These are phyloP conservation scores for Inonotus obliquus DNA, from an alignment of 1,284 basidiomycete genomes.

Conservation along the genomic window DNA sequence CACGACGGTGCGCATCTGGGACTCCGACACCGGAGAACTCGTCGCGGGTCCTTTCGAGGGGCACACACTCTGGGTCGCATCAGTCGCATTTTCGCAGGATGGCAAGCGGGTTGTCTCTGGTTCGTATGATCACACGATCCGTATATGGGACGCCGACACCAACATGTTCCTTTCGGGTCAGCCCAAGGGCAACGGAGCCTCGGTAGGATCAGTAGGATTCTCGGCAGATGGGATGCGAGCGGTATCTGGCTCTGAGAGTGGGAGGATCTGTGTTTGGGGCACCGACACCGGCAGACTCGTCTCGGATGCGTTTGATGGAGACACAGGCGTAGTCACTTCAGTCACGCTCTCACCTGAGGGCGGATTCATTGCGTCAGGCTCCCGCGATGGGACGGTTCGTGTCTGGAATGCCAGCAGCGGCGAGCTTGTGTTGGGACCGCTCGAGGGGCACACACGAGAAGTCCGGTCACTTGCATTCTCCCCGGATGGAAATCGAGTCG, in stretches of 20 bases:
- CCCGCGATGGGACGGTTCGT: background rate
- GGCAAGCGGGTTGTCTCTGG: background rate
- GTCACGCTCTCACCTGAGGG: background rate
- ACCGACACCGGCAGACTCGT: background rate
- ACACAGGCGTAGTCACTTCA: background rate
- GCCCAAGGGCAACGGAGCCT: too few species aligned
- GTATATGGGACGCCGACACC: too few species aligned
- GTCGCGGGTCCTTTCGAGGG: background rate
- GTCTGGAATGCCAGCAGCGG: slow-evolving; percentile 1
- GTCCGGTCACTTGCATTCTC: slow-evolving; percentile 3
- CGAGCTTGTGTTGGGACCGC: background rate
- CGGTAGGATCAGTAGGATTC: background rate
- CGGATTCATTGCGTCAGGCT: background rate
- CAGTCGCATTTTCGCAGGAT: background rate
- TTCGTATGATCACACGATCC: background rate
- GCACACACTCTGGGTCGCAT: background rate
- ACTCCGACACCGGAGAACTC: background rate
- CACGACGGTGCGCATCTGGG: background rate
- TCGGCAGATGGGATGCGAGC: background rate
- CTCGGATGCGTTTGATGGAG: background rate
- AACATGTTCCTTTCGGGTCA: too few species aligned
- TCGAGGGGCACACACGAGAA: background rate
- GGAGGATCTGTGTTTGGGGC: background rate
- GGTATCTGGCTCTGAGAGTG: background rate
- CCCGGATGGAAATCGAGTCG: background rate